Evolutionary conservation across 2,329 filamentous ascomycete genomes (phyloP).

Genomic region (Hymenoscyphus fraxineus): DNA sequence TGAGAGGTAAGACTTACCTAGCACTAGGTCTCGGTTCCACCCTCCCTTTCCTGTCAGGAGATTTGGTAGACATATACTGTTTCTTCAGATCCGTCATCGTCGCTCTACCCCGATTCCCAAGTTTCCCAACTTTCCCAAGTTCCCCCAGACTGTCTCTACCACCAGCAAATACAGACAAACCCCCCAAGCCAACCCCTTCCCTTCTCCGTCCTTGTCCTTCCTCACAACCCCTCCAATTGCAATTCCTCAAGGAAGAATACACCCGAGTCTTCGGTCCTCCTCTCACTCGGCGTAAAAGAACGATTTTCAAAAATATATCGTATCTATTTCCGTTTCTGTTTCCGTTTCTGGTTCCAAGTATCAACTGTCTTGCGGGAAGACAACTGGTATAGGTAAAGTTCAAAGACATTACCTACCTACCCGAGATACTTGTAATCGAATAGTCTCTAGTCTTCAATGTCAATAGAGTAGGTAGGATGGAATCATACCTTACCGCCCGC

Average conservation of each 20-base stretch:
- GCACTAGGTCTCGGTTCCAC: constrained; percentile 60
- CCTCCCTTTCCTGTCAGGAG: constrained; percentile 27
- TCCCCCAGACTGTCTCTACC: no score
- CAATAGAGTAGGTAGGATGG: no score
- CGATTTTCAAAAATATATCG: no score
- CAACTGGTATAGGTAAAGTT: neutral
- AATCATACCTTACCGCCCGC: no score
- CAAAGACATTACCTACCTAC: constrained; percentile 4
- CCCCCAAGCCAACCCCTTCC: neutral
- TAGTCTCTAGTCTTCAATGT: no score
- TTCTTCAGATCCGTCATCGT: constrained; percentile 26
- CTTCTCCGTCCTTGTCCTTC: neutral
- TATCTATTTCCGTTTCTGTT: no score
- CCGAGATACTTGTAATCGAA: no score
- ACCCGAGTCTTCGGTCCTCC: neutral
- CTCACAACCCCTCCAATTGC: neutral
- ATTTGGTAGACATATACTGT: constrained; percentile 32
- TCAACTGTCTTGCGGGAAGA: neutral
- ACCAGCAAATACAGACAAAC: no score
- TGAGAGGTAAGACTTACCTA: constrained; percentile 42
- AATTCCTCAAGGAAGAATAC: neutral
- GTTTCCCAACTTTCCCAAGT: no score
- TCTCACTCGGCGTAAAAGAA: neutral
- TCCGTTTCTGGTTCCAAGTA: neutral
- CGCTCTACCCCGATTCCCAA: constrained; percentile 3